Evolutionary conservation across 176 grass and related monocot species (phyloP).

Genomic region (Ampelocalamus luodianensis): DNA sequence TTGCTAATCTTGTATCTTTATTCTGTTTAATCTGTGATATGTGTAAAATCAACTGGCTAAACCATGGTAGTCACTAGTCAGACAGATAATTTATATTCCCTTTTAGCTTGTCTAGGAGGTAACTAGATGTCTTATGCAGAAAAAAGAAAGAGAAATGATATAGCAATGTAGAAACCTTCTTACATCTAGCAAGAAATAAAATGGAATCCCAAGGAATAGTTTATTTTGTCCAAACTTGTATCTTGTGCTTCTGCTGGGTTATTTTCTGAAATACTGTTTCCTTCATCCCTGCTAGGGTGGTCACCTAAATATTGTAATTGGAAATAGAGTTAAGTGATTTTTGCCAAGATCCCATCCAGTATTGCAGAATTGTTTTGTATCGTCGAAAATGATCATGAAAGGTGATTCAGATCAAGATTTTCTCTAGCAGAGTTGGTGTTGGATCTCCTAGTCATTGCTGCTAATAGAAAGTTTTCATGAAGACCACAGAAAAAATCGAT

Average conservation of each 20-base stretch:
- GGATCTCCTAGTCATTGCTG: constrained; percentile 26
- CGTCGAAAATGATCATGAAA: constrained; percentile 34
- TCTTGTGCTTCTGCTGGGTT: background rate
- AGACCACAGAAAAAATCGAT: constrained; percentile 32
- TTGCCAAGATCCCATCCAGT: constrained; percentile 29
- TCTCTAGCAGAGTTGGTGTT: background rate
- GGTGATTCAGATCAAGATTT: constrained; percentile 40
- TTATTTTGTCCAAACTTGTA: background rate
- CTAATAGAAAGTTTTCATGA: constrained; percentile 21
- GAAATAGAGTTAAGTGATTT: background rate
- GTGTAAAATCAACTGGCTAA: constrained; percentile 14
- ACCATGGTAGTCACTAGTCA: background rate
- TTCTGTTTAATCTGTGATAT: background rate
- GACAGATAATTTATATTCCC: background rate
- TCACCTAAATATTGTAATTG: constrained; percentile 7
- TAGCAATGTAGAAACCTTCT: background rate
- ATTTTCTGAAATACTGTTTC: constrained; percentile 9
- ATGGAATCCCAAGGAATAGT: background rate
- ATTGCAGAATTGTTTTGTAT: constrained; percentile 7
- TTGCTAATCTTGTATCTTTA: background rate
- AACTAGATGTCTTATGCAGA: background rate
- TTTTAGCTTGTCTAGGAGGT: constrained; percentile 19
- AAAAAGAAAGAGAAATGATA: background rate
- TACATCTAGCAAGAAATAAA: background rate
- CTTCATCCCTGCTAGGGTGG: constrained; percentile 21